phyloP scores from a whole-genome alignment of 2,329 filamentous ascomycete species.

The Claviceps paspali region DNA sequence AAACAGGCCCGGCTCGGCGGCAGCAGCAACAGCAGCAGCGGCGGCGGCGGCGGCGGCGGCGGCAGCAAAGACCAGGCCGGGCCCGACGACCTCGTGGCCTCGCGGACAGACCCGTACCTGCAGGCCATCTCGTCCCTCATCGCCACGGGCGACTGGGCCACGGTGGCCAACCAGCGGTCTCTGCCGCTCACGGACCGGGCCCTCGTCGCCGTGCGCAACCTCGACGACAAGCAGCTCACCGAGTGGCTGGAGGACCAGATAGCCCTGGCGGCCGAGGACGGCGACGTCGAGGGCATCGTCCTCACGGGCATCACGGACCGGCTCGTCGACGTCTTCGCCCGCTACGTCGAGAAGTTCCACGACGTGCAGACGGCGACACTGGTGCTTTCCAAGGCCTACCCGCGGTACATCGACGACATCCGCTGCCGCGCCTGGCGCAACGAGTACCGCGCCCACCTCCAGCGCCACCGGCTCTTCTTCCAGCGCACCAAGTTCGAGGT shows the following conservation, averaged over 20 bases:
- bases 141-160: constrained; percentile 59
- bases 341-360: constrained; percentile 59
- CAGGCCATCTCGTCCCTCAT: constrained; percentile 68
- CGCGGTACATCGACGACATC: constrained; percentile 61
- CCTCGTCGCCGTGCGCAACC: constrained; percentile 54
- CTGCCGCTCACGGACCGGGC: constrained; percentile 61
- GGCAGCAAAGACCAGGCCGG: constrained; percentile 34
- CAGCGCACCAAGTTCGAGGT: constrained; percentile 66
- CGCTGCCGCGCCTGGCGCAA: constrained; percentile 61
- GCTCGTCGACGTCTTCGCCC: constrained; percentile 59
- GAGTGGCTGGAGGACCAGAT: constrained; percentile 55
- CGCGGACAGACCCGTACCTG: constrained; percentile 61
- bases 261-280: constrained; percentile 42
- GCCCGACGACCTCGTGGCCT: constrained; percentile 43
- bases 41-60: constrained; percentile 25
- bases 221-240: constrained; percentile 45
- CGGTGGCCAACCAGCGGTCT: constrained; percentile 56
- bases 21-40: constrained; percentile 14
- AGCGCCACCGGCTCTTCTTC: constrained; percentile 59
- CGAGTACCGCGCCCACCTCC: constrained; percentile 54
- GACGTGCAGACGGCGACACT: constrained; percentile 70
- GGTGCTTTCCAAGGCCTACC: constrained; percentile 57
- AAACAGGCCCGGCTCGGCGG: constrained; percentile 16
- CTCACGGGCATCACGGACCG: constrained; percentile 62
- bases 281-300: constrained; percentile 63